A percentile compares a stretch with the other conserved stretches of the same genome.
Evolutionary conservation across 2,329 filamentous ascomycete species (phyloP).

Genomic region (Falciphora oryzae): DNA sequence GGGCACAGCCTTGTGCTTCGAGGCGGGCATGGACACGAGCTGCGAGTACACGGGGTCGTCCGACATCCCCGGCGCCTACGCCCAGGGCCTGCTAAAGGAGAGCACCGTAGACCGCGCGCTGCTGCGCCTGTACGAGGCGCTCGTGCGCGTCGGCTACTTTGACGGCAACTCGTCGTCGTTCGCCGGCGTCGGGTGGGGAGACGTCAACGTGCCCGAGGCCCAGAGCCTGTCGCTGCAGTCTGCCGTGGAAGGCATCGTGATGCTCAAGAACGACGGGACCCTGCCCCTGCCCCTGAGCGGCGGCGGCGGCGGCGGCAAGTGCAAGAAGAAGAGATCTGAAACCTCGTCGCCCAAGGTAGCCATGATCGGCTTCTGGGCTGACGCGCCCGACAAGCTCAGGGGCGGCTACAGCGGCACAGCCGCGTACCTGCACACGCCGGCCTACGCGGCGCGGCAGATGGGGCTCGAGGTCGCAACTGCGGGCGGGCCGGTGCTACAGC

Average conservation of each 20-base stretch:
- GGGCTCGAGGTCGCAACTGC: not conserved
- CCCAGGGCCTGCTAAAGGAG: conserved; percentile 35
- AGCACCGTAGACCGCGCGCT: conserved; percentile 42
- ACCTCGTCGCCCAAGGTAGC: conserved; percentile 35
- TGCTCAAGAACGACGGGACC: conserved; percentile 49
- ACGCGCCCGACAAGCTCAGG: conserved; percentile 49
- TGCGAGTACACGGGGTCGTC: conserved; percentile 24
- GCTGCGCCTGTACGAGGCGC: conserved; percentile 45
- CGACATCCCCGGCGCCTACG: conserved; percentile 19
- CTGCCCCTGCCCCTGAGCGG: conserved; percentile 42
- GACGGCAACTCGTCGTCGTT: conserved; percentile 41
- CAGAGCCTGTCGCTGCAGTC: conserved; percentile 52
- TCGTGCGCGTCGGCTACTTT: conserved; percentile 54
- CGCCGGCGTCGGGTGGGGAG: conserved; percentile 44
- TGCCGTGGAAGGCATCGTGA: conserved; percentile 38
- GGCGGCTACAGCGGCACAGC: conserved; percentile 54
- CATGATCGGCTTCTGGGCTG: conserved; percentile 53
- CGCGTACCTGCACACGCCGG: conserved; percentile 48
- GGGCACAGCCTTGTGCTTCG: not conserved
- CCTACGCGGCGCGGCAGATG: conserved; percentile 41
- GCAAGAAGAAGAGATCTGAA: not conserved
- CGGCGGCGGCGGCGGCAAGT: conserved; percentile 26
- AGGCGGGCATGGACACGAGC: conserved; percentile 21
- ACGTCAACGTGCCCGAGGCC: conserved; percentile 49
- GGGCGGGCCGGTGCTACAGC: conserved; percentile 13